Base-by-base conservation (phyloP, 441 rosid genomes). In the Flueggea neowawraea region DNA sequence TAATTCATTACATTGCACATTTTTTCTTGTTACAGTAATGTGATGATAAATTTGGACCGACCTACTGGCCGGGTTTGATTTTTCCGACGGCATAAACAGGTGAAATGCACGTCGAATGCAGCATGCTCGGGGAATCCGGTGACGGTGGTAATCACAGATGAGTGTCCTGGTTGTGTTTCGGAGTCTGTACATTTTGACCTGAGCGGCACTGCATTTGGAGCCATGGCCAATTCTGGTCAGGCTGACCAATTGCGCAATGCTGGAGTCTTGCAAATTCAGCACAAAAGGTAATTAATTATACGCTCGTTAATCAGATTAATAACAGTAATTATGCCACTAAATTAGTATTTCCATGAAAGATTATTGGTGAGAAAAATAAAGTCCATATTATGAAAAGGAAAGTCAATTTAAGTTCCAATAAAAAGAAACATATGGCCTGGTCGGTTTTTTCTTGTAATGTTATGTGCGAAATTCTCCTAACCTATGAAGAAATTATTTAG, bases 141-240 rank as follows among this genome's bases (percentile, higher is more conserved):
- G 51, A 70, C 66, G 0, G 75, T 80, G 0, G 77, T 76, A 1
- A 80, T 83, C 39, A 76, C 85, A 1, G 88, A 83, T n/a, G 60
- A 64, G 54, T 83, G 82, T 64, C 77, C 81, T 0, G 77, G 74
- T 0, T 78, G 83, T 6, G 44, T 52, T 13, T 43, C 75, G 0
- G 86, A 72, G 15, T 48, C 80, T 0, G 66, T 54, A 57, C 88
- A 83, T 73, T 83, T 83, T 45, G 88, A 83, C 52, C 54, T 76
- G 16, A 80, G 85, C 5, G 88, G 88, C 51, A 64, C 80, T 4
- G 74, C 88, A 15, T 78, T 83, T 22, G 85, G 88, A 58, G 82
- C 78, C 66, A 75, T 83, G 88, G 85, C 88, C 0, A 45, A 0
- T 16, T 57, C 81, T 10, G 78, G 82, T 55, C 39, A 64, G 55